Percentiles rank a stretch among this genome's conserved stretches.
Evolutionary conservation across 1,284 basidiomycete species (phyloP).

Genomic region (Cystobasidium pallidum): DNA sequence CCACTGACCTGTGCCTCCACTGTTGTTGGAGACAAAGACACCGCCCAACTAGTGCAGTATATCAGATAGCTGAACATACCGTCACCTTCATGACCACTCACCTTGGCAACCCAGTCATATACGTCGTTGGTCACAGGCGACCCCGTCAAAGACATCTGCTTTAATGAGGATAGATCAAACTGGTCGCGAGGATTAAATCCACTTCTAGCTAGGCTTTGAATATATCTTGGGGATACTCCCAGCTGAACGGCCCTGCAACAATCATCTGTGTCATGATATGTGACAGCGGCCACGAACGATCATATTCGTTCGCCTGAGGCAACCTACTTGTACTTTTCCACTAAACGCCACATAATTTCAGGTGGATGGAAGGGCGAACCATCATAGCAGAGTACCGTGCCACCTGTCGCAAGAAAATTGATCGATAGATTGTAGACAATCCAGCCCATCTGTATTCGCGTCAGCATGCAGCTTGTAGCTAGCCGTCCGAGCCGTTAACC

Average conservation of each 20-base stretch:
- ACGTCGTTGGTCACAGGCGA: conserved; percentile 53
- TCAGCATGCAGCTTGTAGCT: not conserved
- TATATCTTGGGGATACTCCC: conserved; percentile 54
- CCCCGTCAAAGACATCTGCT: conserved; percentile 54
- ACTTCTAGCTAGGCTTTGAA: conserved; percentile 44
- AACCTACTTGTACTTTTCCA: conserved; percentile 50
- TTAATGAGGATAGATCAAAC: conserved; percentile 50
- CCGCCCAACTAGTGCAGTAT: conserved; percentile 37
- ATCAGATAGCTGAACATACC: not conserved
- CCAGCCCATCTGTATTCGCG: conserved; percentile 50
- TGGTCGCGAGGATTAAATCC: conserved; percentile 40
- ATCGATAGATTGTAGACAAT: conserved; percentile 55
- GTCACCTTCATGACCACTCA: conserved; percentile 19
- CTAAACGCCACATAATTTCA: conserved; percentile 50
- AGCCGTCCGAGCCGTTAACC: conserved; percentile 13
- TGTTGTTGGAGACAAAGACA: conserved; percentile 52
- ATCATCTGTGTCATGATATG: not conserved
- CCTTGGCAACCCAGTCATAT: conserved; percentile 47
- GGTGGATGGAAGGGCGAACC: conserved; percentile 55
- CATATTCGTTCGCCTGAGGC: not conserved
- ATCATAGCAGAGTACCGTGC: conserved; percentile 54
- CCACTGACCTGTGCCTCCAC: conserved; percentile 49
- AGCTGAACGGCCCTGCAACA: conserved; percentile 50
- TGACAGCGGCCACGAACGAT: no score
- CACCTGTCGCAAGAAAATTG: conserved; percentile 51